These are phyloP conservation scores for Xerocomus brunneocitrinus DNA, from an alignment of 768 basidiomycete species.

Conservation along the genomic window DNA sequence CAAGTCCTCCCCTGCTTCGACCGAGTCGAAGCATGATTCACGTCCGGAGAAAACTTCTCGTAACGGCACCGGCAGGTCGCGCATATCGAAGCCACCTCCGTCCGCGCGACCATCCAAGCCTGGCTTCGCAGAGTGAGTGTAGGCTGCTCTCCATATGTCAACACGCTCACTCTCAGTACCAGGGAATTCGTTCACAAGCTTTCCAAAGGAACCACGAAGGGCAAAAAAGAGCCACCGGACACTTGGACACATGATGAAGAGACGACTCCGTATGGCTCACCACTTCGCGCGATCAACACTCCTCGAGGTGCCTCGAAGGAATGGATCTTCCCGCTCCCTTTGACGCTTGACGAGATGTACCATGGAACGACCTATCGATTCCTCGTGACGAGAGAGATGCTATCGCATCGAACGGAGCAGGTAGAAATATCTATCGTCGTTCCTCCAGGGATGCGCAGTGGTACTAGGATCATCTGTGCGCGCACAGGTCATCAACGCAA, in stretches of 20 bases:
- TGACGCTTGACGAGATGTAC: conserved; percentile 61
- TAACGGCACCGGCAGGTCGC: conserved; percentile 12
- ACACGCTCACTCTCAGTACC: conserved; percentile 8
- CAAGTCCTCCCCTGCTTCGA: conserved; percentile 1
- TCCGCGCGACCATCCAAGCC: conserved; percentile 20
- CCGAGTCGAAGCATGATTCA: conserved; percentile 1
- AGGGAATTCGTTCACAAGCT: conserved; percentile 30
- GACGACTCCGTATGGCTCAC: conserved; percentile 30
- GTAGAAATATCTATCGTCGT: conserved; percentile 59
- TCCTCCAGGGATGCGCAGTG: conserved; percentile 56
- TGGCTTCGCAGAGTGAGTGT: conserved; percentile 28
- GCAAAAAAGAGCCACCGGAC: background rate
- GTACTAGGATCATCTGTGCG: conserved; percentile 56
- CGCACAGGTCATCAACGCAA: conserved; percentile 64
- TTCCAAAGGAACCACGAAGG: conserved; percentile 15
- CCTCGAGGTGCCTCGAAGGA: conserved; percentile 44
- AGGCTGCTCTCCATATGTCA: background rate
- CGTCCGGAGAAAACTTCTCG: conserved; percentile 13
- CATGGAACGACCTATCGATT: conserved; percentile 53
- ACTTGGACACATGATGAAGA: conserved; percentile 12
- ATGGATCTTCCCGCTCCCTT: conserved; percentile 62
- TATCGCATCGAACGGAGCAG: conserved; percentile 45
- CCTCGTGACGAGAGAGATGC: conserved; percentile 52
- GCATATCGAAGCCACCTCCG: conserved; percentile 22
- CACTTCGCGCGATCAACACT: conserved; percentile 38